Evolutionary conservation across 192 early-diverging fungal species (phyloP), one percentile per base, ranked within the genome.

Genomic region (Mortierella claussenii): DNA sequence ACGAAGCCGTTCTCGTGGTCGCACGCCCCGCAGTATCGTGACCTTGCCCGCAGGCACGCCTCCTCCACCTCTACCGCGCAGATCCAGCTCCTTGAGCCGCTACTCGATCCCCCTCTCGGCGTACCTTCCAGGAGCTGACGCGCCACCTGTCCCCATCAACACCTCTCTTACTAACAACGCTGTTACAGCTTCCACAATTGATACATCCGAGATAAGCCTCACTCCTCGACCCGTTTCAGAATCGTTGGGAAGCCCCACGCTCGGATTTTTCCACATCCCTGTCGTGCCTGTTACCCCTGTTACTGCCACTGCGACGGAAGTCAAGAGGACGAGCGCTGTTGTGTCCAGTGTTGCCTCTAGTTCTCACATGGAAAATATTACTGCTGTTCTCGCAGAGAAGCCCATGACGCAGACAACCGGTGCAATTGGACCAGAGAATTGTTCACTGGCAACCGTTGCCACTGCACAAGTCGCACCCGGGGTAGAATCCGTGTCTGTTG

Each of bases 21-120:
- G 71, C 24, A 42, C 62, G 17, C 47, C 69, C 37, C 62, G 71
- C 26, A 42, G 31, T 7, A 47, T 75, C 17, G 71, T 75, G 13
- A 46, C 62, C 0, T 28, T 75, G 3, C 71, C 71, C 18, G 55
- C 62, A 4, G 63, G 63, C 20, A 56, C 71, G 13, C 71, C 71
- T 37, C 62, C 63, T 4, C 71, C 71, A 33, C 71, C 71, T 28
- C 42, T 75, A 36, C 71, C 71, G 32, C 71, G 62, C 24, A 62
- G 71, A 24, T 65, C 63, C 11, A 75, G 71, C 21, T 75, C 71
- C 2, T 59, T 75, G 56, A 60, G 36, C 47, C 49, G 71, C 21
- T 60, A 60, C 43, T 75, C 71, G 43, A 66, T 75, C 34, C 71
- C 71, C 2, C 37, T 75, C 20, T 47, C 50, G 20, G 44, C 62